A percentile compares a stretch with the other conserved stretches of the same genome.
These are phyloP conservation scores for Glonium stellatum DNA, from an alignment of 495 filamentous ascomycete genomes.

Conservation along the genomic window DNA sequence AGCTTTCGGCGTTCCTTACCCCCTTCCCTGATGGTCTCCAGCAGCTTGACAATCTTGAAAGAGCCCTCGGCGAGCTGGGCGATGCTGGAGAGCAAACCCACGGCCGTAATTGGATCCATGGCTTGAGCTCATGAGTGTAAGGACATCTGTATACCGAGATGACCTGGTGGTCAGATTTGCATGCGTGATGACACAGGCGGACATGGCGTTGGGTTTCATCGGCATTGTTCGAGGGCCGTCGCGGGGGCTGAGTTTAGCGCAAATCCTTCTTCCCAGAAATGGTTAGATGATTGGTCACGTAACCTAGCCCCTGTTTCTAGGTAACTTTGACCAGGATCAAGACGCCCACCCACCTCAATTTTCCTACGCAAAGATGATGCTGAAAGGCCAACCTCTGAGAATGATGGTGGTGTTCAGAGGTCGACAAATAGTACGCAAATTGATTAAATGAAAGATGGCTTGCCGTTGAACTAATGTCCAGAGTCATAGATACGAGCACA, in stretches of 20 bases:
- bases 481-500: too few relatives aligned
- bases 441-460: too few relatives aligned
- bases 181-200: neutral
- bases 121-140: neutral
- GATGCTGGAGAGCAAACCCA: constrained; percentile 12
- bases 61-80: constrained; percentile 12
- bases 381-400: too few relatives aligned
- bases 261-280: neutral
- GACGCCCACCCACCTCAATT: too few relatives aligned
- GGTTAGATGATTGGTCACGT: neutral
- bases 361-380: too few relatives aligned
- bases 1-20: constrained; percentile 14
- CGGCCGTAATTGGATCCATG: constrained; percentile 11
- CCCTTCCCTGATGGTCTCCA: constrained; percentile 16
- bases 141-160: neutral
- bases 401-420: too few relatives aligned
- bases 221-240: too few relatives aligned
- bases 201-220: neutral
- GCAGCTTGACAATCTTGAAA: constrained; percentile 14
- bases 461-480: too few relatives aligned
- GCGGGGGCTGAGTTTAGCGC: neutral
- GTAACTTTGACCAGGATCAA: too few relatives aligned
- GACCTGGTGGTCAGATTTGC: neutral
- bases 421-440: too few relatives aligned
- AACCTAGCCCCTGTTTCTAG: too few relatives aligned